Evolutionary conservation across 768 basidiomycete species (phyloP).

Genomic region (Panaeolus cyanescens): DNA sequence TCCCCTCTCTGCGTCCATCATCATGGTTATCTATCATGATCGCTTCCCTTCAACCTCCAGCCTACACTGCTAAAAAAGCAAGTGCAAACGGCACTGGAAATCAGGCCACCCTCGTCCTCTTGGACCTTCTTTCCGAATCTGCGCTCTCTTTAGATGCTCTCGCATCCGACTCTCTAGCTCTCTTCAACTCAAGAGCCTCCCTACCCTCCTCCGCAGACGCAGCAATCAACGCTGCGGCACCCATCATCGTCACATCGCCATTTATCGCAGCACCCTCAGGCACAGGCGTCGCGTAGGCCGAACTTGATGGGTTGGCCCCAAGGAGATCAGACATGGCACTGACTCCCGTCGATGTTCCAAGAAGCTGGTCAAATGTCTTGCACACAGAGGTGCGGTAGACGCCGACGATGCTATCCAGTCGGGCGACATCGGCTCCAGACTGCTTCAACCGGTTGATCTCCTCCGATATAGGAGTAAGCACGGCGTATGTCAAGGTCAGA

Average conservation of each 20-base stretch:
- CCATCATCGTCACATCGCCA: not conserved
- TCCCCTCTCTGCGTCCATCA: too few relatives aligned
- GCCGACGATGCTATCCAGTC: not conserved
- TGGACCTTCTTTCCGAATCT: not conserved
- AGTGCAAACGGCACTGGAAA: not conserved
- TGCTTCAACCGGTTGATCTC: slow-evolving; percentile 1
- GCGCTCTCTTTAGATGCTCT: not conserved
- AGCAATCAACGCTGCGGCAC: not conserved
- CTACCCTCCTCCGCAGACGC: not conserved
- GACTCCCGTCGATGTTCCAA: not conserved
- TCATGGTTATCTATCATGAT: too few relatives aligned
- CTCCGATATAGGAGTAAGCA: slow-evolving; percentile 1
- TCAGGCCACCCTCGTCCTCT: not conserved
- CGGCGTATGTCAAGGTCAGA: not conserved
- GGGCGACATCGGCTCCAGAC: slow-evolving; percentile 1
- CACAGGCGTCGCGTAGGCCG: not conserved
- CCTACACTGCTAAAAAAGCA: not conserved
- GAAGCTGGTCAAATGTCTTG: not conserved
- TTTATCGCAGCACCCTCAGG: not conserved
- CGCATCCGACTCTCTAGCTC: slow-evolving; percentile 1
- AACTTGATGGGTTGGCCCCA: not conserved
- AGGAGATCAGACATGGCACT: not conserved
- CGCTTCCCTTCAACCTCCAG: not conserved
- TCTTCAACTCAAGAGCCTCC: slow-evolving; percentile 1
- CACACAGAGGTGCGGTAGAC: slow-evolving; percentile 1